Evolutionary conservation across 345 rosid species (phyloP), one percentile per base, ranked within the genome.

Genomic region (Carallia brachiata): DNA sequence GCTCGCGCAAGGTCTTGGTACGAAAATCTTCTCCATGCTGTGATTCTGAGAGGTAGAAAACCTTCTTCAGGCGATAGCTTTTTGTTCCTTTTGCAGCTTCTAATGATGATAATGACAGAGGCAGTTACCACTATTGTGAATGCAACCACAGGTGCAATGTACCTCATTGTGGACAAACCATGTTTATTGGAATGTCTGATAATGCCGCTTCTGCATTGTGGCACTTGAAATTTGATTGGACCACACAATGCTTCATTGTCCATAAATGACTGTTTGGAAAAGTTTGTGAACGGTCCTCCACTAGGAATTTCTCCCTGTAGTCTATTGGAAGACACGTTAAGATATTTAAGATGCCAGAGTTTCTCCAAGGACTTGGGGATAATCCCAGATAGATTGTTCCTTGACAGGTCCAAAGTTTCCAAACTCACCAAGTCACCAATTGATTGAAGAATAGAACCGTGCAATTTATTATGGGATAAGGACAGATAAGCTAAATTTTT

Each of bases 221-320:
- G 55, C 6, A 82, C 69, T 30, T 60, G 66, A 1, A 81, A 4
- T 17, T 55, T 18, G 1, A 63, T 15, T 32, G 60, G 23, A 53
- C 80, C 82, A 59, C 84, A 78, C 0, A 81, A 60, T 6, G 61
- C 77, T 32, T 62, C 6, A 50, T 81, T 81, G 4, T 36, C 16
- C n/a, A 19, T 6, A 18, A 67, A 77, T 52, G 79, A 78, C 30
- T 53, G 19, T 10, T 13, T 13, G 0, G 80, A 72, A 55, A 81
- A 75, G 66, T 73, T 75, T 27, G 6, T 6, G 48, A 78, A 81
- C 0, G 66, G 58, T 31, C 84, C 82, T 31, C 57, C 71, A 18
- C 17, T 59, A 7, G 84, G 84, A 36, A 80, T 74, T 50, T 79
- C 82, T 36, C 82, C 82, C 44, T 79, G 61, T 9, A 79, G 27